Evolutionary conservation across 768 basidiomycete species (phyloP), one percentile per base, ranked within the genome.

Genomic region (Mrakia gelida): DNA sequence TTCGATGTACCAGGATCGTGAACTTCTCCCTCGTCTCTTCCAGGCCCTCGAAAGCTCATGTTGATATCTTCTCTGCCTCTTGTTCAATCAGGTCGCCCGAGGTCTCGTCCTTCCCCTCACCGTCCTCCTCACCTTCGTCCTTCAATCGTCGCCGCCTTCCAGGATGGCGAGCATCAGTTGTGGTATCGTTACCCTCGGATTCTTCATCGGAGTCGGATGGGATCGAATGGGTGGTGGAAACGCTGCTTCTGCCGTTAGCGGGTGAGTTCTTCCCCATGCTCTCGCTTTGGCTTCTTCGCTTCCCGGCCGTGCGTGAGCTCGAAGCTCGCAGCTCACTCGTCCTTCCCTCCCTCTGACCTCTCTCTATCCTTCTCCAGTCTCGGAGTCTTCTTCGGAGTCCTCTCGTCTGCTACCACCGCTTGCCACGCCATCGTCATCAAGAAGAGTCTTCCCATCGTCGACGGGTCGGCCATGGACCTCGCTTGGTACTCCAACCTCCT

Each of bases 341-440:
- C 54, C 23, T 52, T 21, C 23, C 32, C 61, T 54, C 10, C 62
- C 28, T 67, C 38, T 52, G 8, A 11, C 41, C 32, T 11, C 8
- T 73, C 9, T 21, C 59, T 26, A 3, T 41, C 18, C n/a, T 49
- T 80, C 23, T 75, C 74, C 52, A 79, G 87, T 41, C 80, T 90
- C 59, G 95, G 95, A 26, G 85, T 96, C 79, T 84, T 84, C 49
- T 95, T 94, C 82, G 96, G 95, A 79, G 89, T 95, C 21, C 85
- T 91, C 43, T 92, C 91, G 80, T 95, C 93, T 8, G 86, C 90
- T n/a, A 92, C 95, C 79, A 94, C 93, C 16, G 92, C 95, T 1
- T 84, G 91, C 18, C 96, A 98, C 84, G 94, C 94, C 1, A 93
- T 97, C 32, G 91, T 97, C 78, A 97, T 98, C 86, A 98, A 98